Evolutionary conservation across 1,284 basidiomycete species (phyloP).

Genomic region (Schizophyllum commune): DNA sequence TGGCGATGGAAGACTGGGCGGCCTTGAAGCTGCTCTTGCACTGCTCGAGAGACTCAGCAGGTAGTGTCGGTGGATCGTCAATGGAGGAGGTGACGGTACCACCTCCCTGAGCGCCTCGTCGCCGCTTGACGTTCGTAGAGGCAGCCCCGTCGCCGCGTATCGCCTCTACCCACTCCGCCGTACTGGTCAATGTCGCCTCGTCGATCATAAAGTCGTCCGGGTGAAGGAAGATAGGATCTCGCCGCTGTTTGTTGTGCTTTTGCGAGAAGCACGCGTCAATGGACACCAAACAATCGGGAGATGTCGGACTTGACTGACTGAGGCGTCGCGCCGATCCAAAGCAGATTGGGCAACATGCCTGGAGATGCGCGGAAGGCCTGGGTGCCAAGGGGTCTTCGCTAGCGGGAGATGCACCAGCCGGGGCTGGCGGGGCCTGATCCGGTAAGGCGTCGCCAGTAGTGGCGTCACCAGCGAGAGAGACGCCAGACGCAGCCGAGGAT

Average conservation of each 20-base stretch:
- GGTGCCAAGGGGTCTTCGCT: too few species aligned
- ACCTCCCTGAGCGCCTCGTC: too few species aligned
- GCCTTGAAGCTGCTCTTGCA: conserved; percentile 23
- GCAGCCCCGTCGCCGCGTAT: neutral
- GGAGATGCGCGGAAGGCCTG: too few species aligned
- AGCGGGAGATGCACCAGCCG: too few species aligned
- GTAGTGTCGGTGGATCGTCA: too few species aligned
- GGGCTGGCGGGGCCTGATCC: too few species aligned
- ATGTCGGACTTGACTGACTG: neutral
- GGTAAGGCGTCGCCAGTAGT: too few species aligned
- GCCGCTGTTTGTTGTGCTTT: conserved; percentile 5
- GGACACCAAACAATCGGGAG: neutral
- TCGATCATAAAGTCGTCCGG: conserved; percentile 14
- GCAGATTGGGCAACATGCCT: conserved; percentile 1
- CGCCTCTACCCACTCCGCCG: conserved; percentile 4
- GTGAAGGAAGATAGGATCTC: conserved; percentile 3
- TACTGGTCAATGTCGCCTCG: neutral
- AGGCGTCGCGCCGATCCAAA: neutral
- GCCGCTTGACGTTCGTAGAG: too few species aligned
- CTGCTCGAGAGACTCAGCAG: conserved; percentile 19
- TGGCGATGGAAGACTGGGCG: conserved; percentile 22
- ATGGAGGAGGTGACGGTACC: too few species aligned
- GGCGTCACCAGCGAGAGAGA: too few species aligned
- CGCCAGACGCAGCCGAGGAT: too few species aligned
- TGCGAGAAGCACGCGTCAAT: conserved; percentile 10